phyloP scores from a whole-genome alignment of 345 rosid species.

The Eucalyptus cloeziana region DNA sequence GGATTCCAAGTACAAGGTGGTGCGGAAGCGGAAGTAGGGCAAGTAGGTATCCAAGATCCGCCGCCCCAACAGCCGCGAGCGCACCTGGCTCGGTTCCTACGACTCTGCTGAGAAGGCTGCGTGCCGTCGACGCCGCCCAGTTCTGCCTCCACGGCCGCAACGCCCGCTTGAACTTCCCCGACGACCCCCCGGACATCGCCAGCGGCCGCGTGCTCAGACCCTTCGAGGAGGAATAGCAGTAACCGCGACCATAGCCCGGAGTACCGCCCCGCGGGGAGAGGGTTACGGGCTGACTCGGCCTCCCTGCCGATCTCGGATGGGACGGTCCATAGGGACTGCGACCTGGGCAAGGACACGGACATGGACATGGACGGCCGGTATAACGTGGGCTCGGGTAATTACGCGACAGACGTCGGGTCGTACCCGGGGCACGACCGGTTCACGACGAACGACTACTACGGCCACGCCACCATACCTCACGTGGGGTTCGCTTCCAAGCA shows the following conservation, averaged over 20 bases:
- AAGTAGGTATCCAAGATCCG: slow-evolving; percentile 51
- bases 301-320: slow-evolving; percentile 22
- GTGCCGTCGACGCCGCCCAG: slow-evolving; percentile 73
- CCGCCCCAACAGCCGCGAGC: slow-evolving; percentile 34
- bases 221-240: no score
- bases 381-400: slow-evolving; percentile 5
- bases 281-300: slow-evolving; percentile 20
- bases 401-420: slow-evolving; percentile 14
- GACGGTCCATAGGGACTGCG: slow-evolving; percentile 9
- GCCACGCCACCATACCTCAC: not conserved
- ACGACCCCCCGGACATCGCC: slow-evolving; percentile 39
- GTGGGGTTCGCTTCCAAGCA: not conserved
- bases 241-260: not conserved
- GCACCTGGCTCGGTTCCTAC: slow-evolving; percentile 55
- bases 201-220: slow-evolving; percentile 8
- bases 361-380: not conserved
- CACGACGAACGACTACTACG: slow-evolving; percentile 12
- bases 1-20: slow-evolving; percentile 23
- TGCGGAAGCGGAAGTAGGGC: slow-evolving; percentile 57
- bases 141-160: slow-evolving; percentile 60
- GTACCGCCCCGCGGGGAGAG: not conserved
- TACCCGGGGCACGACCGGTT: slow-evolving; percentile 44
- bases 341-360: not conserved
- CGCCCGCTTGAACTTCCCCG: slow-evolving; percentile 60
- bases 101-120: slow-evolving; percentile 74